Evolutionary conservation across 139 green algal genomes (phyloP).

Genomic region (Yamagishiella unicocca): DNA sequence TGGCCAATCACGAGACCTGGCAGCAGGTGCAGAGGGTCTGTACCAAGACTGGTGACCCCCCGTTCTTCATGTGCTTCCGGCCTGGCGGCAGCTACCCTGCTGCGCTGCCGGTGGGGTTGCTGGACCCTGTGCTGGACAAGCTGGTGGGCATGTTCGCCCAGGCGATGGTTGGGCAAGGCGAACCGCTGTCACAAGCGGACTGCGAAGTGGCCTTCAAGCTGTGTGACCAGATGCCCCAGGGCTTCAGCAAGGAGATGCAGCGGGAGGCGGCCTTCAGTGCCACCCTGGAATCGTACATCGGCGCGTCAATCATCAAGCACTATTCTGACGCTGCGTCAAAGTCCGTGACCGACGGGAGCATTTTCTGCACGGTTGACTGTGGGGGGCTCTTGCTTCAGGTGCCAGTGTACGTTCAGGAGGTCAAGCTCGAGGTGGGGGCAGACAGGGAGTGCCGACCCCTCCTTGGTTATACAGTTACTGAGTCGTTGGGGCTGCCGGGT

Average conservation of each 20-base stretch:
- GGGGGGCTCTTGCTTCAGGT: background rate
- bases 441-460: background rate
- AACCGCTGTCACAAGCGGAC: background rate
- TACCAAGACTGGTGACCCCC: too few species aligned
- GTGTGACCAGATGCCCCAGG: background rate
- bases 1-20: background rate
- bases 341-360: background rate
- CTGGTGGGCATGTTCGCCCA: slow-evolving; percentile 1
- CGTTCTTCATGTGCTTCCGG: background rate
- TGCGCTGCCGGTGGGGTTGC: background rate
- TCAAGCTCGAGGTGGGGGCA: background rate
- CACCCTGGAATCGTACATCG: background rate
- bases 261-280: background rate
- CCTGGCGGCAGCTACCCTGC: background rate
- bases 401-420: background rate
- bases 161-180: background rate
- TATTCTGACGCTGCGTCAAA: background rate
- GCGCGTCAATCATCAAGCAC: background rate
- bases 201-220: background rate
- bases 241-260: background rate
- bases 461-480: background rate
- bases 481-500: too few species aligned
- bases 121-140: too few species aligned
- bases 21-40: background rate
- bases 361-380: background rate